phyloP scores from a whole-genome alignment of 345 rosid species.

The Excoecaria cochinchinensis region DNA sequence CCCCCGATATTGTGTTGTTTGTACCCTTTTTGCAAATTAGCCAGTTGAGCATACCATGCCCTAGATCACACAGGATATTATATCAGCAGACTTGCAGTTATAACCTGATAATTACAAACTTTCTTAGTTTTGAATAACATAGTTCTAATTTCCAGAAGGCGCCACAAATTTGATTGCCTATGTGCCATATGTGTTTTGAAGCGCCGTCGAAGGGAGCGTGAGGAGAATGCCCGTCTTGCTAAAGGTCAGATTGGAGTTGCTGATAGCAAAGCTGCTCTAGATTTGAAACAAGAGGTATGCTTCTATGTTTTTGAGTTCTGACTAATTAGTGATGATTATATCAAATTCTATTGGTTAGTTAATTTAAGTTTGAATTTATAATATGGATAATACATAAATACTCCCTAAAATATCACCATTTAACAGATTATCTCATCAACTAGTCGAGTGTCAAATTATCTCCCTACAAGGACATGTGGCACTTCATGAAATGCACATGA shows the following conservation, averaged over 20 bases:
- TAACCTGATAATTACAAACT: neutral
- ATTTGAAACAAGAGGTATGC: slow-evolving; percentile 61
- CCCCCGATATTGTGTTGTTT: neutral
- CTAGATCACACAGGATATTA: neutral
- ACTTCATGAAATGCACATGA: too few relatives aligned
- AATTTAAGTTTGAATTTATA: neutral
- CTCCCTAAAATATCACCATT: too few relatives aligned
- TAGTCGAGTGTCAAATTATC: too few relatives aligned
- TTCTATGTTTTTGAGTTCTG: slow-evolving; percentile 1
- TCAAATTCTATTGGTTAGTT: neutral
- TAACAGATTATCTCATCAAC: too few relatives aligned
- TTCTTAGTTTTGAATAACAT: neutral
- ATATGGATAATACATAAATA: too few relatives aligned
- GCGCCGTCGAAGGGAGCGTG: slow-evolving; percentile 89
- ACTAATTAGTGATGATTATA: neutral
- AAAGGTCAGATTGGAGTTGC: slow-evolving; percentile 50
- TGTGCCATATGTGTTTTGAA: slow-evolving; percentile 89
- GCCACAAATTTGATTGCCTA: slow-evolving; percentile 89
- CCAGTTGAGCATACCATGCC: neutral
- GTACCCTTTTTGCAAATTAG: neutral
- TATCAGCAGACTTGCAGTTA: neutral
- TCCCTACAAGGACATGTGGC: too few relatives aligned
- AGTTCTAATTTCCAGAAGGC: slow-evolving; percentile 55
- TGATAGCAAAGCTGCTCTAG: slow-evolving; percentile 35
- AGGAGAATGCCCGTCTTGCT: slow-evolving; percentile 57